Conservation (phyloP, 352 stramenopile species). For the Phytophthora palmivora region DNA sequence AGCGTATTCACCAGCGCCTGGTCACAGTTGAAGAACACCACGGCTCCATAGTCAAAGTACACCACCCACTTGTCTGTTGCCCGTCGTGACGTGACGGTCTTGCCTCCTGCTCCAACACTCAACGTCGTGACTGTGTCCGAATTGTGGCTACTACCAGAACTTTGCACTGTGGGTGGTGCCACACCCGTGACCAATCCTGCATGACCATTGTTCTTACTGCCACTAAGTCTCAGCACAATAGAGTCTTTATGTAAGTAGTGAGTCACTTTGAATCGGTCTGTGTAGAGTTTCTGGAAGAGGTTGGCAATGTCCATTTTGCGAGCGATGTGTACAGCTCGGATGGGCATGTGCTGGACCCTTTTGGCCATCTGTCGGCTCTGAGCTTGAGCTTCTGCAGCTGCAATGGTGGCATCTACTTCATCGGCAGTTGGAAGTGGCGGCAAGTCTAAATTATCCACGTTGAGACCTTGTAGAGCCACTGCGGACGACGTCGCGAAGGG, state of each 20-base stretch:
- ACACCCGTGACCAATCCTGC: slow-evolving; percentile 49
- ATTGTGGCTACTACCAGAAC: slow-evolving; percentile 19
- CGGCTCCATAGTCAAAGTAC: slow-evolving; percentile 93
- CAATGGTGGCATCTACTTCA: slow-evolving; percentile 77
- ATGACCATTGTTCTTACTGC: slow-evolving; percentile 42
- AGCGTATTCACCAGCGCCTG: slow-evolving; percentile 75
- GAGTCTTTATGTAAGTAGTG: slow-evolving; percentile 88
- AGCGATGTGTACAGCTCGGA: slow-evolving; percentile 82
- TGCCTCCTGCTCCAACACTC: slow-evolving; percentile 48
- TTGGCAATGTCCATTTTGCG: slow-evolving; percentile 88
- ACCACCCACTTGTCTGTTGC: slow-evolving; percentile 93
- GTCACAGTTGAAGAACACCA: slow-evolving; percentile 94
- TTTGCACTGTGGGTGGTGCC: slow-evolving; percentile 23
- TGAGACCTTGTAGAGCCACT: slow-evolving; percentile 18
- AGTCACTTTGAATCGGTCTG: slow-evolving; percentile 81
- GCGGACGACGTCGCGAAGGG: slow-evolving; percentile 17
- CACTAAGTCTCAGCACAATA: slow-evolving; percentile 71
- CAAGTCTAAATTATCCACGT: slow-evolving; percentile 50
- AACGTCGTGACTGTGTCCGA: slow-evolving; percentile 50
- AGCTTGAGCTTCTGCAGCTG: slow-evolving; percentile 59
- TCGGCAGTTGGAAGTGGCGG: slow-evolving; percentile 59
- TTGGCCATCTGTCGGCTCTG: slow-evolving; percentile 53
- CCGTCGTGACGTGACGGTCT: slow-evolving; percentile 67
- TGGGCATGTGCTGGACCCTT: slow-evolving; percentile 80
- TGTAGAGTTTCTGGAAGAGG: slow-evolving; percentile 90